Base-by-base conservation (phyloP, 1,284 basidiomycete genomes). In the Rhodotorula mucilaginosa region DNA sequence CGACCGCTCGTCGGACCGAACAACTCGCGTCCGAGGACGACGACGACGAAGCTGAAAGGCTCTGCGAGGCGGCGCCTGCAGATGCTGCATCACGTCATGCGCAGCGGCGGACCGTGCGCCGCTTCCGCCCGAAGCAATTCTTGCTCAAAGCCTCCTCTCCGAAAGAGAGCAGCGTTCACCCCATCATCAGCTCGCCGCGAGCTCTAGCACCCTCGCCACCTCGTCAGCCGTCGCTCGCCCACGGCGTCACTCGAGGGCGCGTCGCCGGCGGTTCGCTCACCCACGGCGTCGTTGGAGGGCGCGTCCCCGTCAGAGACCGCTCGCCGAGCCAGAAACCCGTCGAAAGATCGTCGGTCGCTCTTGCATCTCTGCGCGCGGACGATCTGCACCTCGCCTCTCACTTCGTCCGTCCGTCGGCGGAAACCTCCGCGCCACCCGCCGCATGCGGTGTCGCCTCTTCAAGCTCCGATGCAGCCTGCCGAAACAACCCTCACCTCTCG, bases 91-190 rank as follows among this genome's bases (percentile, higher is more conserved):
- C 18, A n/a, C 10, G 26, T 19, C 31, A 44, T 12, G 23, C 39
- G 21, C 29, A 19, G 31, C 21, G 23, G 61, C 19, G 18, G 3
- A 34, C 34, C 3, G 12, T 57, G 18, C 48, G 51, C 23, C 60
- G 65, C 2, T 61, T 57, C 34, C 64, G 64, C 61, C 60, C 61
- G 16, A 48, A 61, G 19, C 54, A 51, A 5, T 46, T 68, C 15
- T 56, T 71, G 6, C 58, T 58, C 23, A 67, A 61, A 48, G 44
- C 70, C 23, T 58, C 34, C 29, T 39, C 39, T 56, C 16, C 58
- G 54, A 15, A 66, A 54, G 4, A 5, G 58, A 13, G 44, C 29
- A 23, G 21, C 39, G 16, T n/a, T 23, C 10, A 34, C 60, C 5
- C 26, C 26, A 10, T 21, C 34, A 44, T n/a, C 34, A 44, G 58